These are phyloP conservation scores for Pleurotus pulmonarius DNA, from an alignment of 768 basidiomycete species.

Conservation along the genomic window DNA sequence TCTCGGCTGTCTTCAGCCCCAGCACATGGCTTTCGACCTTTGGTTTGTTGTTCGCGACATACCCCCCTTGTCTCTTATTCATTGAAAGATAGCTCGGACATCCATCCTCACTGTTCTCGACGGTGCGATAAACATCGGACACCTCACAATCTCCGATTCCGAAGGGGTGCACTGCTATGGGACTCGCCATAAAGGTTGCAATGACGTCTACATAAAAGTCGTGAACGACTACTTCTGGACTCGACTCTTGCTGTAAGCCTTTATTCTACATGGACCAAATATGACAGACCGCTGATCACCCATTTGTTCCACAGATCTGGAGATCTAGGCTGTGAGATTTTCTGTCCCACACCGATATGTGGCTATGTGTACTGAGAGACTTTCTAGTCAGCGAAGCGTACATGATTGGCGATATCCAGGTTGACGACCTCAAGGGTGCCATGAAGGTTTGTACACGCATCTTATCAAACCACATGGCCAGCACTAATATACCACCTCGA, in stretches of 20 bases:
- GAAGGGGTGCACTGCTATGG: slow-evolving; percentile 61
- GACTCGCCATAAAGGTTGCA: slow-evolving; percentile 51
- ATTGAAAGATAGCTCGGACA: slow-evolving; percentile 40
- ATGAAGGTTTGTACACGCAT: slow-evolving; percentile 51
- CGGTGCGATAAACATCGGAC: slow-evolving; percentile 54
- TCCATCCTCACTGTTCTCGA: slow-evolving; percentile 59
- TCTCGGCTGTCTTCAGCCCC: slow-evolving; percentile 42
- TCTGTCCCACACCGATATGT: not conserved
- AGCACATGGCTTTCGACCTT: slow-evolving; percentile 47
- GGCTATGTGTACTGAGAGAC: not conserved
- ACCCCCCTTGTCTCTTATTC: not conserved
- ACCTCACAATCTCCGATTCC: slow-evolving; percentile 59
- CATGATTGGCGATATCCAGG: slow-evolving; percentile 68
- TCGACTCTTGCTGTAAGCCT: slow-evolving; percentile 56
- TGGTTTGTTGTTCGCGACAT: slow-evolving; percentile 28
- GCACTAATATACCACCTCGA: slow-evolving; percentile 11
- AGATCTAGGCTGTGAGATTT: slow-evolving; percentile 60
- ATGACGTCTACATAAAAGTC: slow-evolving; percentile 57
- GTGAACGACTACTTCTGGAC: slow-evolving; percentile 65
- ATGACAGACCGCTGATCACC: slow-evolving; percentile 12
- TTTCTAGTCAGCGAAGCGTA: slow-evolving; percentile 66
- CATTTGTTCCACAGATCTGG: slow-evolving; percentile 36
- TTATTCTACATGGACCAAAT: slow-evolving; percentile 8
- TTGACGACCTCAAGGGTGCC: slow-evolving; percentile 51
- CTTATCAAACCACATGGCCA: not conserved